Base-by-base conservation (phyloP, 2,329 filamentous ascomycete species). In the Mycocentrospora acerina region DNA sequence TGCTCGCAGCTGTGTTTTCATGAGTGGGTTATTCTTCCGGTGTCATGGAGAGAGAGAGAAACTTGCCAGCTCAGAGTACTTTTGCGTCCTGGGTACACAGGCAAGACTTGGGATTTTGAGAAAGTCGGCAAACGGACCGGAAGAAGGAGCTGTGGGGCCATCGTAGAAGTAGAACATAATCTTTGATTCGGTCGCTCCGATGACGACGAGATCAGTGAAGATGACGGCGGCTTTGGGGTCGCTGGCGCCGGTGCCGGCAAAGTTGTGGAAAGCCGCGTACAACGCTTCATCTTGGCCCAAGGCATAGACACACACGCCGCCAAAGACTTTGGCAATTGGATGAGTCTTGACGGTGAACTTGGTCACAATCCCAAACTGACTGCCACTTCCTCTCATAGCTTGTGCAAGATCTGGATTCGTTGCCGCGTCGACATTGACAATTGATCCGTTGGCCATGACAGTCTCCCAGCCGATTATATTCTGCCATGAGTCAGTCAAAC, bases 291-390 rank as follows among this genome's bases (percentile, higher is more conserved):
- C 50, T 17, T 67, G 44, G 7, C 29, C 43, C 3, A 30, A 40
- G 17, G 47, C 53, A 44, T 70, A 71, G n/a, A 62, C 34, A 3
- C 66, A 59, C 4, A 50, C 50, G 2, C 70, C 69, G 11, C 69
- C 69, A 66, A 67, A 72, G 14, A 71, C 59, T 32, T 67, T 38
- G 16, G 53, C 63, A 32, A 57, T 53, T 7, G 46, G 48, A 31
- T 53, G 50, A 12, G 44, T 38, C 18, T 55, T 54, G 36, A 53
- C 35, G 10, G 49, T 58, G 33, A 51, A 59, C 24, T 52, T 46
- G 2, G 57, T 59, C 11, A 60, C 53, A 13, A 59, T 54, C 54
- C 66, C 57, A 25, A 59, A 59, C 13, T 53, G 50, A 15, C 47
- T 47, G 11, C 55, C 51, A 19, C 48, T 51, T 14, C 62, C 61